Evolutionary conservation across 257 asterid genomes (phyloP).

Genomic region (Scutellaria minor): DNA sequence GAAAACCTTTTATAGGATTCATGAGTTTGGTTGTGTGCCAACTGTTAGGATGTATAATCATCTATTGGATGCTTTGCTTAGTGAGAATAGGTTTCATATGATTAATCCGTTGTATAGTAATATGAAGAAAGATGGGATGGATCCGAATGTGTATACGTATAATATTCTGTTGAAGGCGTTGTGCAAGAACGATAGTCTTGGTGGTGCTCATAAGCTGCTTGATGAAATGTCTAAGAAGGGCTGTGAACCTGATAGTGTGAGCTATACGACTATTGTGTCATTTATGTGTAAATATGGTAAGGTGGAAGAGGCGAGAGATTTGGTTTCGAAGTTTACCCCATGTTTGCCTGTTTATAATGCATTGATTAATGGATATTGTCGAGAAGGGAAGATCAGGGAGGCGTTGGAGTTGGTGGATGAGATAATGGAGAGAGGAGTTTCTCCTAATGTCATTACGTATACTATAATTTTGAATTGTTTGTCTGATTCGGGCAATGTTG

Average conservation of each 20-base stretch:
- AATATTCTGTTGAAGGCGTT: slow-evolving; percentile 86
- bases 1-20: slow-evolving; percentile 76
- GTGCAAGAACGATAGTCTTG: slow-evolving; percentile 72
- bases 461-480: slow-evolving; percentile 59
- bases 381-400: slow-evolving; percentile 48
- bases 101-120: slow-evolving; percentile 73
- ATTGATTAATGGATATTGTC: slow-evolving; percentile 69
- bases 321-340: slow-evolving; percentile 51
- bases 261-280: slow-evolving; percentile 78
- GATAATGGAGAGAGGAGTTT: slow-evolving; percentile 55
- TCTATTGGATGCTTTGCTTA: slow-evolving; percentile 79
- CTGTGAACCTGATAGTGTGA: slow-evolving; percentile 79
- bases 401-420: slow-evolving; percentile 63
- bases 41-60: slow-evolving; percentile 84
- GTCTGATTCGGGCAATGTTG: slow-evolving; percentile 55
- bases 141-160: slow-evolving; percentile 85
- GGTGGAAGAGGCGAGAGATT: slow-evolving; percentile 65
- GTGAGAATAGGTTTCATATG: slow-evolving; percentile 73
- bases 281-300: slow-evolving; percentile 72
- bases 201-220: slow-evolving; percentile 79
- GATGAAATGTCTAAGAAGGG: slow-evolving; percentile 83
- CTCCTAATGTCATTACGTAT: slow-evolving; percentile 75
- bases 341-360: slow-evolving; percentile 72
- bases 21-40: slow-evolving; percentile 76
- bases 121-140: slow-evolving; percentile 86